phyloP scores from a whole-genome alignment of 164 flowering plant species.

The Chloranthus sessilifolius region DNA sequence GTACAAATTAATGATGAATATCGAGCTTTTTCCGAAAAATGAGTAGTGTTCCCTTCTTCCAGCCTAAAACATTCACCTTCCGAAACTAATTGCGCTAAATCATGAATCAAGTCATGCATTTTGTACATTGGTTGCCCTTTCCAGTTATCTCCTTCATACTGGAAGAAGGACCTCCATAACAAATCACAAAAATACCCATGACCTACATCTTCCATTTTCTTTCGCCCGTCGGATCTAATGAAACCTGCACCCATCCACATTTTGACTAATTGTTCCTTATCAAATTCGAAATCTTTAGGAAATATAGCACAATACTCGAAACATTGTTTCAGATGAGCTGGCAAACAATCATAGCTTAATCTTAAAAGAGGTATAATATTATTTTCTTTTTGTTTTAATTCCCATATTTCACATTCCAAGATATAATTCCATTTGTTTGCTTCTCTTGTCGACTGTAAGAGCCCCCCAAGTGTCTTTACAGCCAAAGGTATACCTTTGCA shows the following conservation, averaged over 20 bases:
- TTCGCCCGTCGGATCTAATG: too few relatives aligned
- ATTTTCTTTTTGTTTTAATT: too few relatives aligned
- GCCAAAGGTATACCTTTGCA: conserved; percentile 16
- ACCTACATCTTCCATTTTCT: background rate
- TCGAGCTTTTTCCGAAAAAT: background rate
- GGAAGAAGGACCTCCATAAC: background rate
- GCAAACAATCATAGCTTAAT: conserved; percentile 7
- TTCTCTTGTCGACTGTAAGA: background rate
- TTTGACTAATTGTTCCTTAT: background rate
- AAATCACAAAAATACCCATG: background rate
- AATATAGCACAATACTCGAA: background rate
- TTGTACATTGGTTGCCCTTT: conserved; percentile 1
- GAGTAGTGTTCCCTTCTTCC: background rate
- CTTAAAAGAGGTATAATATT: too few relatives aligned
- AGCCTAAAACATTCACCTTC: background rate
- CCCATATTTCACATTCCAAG: too few relatives aligned
- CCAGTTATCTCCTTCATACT: background rate
- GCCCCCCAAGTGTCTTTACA: conserved; percentile 11
- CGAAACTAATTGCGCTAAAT: background rate
- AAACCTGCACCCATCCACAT: too few relatives aligned
- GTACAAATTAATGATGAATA: background rate
- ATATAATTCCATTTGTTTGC: too few relatives aligned
- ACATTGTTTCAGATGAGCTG: background rate
- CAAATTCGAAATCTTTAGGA: background rate
- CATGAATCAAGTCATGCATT: conserved; percentile 8